Conservation (phyloP, 306 rosid genomes). For the Ceratonia siliqua region DNA sequence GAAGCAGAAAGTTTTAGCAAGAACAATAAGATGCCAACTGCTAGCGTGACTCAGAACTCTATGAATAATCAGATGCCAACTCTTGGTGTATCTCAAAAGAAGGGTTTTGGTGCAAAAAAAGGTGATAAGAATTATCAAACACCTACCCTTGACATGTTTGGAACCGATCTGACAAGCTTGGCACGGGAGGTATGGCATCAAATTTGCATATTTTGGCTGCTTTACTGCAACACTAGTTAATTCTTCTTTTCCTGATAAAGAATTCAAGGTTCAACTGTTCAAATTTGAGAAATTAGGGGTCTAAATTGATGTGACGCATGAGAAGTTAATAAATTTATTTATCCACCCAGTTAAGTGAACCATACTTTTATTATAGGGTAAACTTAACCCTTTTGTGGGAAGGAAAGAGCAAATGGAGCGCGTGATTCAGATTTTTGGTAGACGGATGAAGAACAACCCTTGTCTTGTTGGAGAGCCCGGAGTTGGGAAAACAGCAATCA, state of each 20-base stretch:
- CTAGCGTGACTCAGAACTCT: too few species aligned
- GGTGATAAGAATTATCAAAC: constrained; percentile 54
- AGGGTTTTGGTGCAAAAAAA: constrained; percentile 47
- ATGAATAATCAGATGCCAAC: background rate
- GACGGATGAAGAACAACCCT: constrained; percentile 63
- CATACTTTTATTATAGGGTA: too few species aligned
- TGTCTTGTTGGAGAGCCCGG: constrained; percentile 70
- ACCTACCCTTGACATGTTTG: constrained; percentile 62
- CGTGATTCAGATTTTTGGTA: constrained; percentile 56
- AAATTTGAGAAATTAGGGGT: background rate
- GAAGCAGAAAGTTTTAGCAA: background rate
- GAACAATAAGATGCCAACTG: too few species aligned
- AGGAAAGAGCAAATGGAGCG: constrained; percentile 61
- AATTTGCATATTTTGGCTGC: background rate
- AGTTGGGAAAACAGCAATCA: constrained; percentile 72
- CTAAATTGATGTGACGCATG: background rate
- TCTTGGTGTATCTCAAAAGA: constrained; percentile 1
- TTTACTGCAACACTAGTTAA: background rate
- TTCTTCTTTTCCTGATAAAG: background rate
- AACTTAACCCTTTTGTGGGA: constrained; percentile 67
- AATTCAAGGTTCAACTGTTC: background rate
- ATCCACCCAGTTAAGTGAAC: background rate
- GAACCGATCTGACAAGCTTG: constrained; percentile 66
- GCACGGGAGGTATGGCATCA: constrained; percentile 61
- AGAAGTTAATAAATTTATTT: background rate